Evolutionary conservation across 148 eudicot genomes (phyloP).

Genomic region (Selenicereus undatus): DNA sequence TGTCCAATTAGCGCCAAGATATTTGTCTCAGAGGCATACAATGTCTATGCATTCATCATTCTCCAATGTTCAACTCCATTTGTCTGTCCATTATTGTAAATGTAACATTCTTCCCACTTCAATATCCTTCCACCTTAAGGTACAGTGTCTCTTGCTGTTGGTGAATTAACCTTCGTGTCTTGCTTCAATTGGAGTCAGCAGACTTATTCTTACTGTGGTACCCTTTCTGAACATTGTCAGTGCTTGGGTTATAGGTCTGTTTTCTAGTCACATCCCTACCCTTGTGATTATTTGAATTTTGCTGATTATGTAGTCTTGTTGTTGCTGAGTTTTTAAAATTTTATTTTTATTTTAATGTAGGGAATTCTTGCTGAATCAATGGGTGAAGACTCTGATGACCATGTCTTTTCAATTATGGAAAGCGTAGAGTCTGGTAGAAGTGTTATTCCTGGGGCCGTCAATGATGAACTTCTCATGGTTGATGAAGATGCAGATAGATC

Average conservation of each 20-base stretch:
- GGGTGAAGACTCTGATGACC: conserved; percentile 52
- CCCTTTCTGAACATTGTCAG: too few species aligned
- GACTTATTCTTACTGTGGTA: too few species aligned
- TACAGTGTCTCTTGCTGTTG: too few species aligned
- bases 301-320: background rate
- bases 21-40: background rate
- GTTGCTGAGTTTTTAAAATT: background rate
- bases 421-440: conserved; percentile 46
- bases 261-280: too few species aligned
- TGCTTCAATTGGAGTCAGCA: too few species aligned
- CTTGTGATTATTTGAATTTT: background rate
- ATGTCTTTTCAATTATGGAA: conserved; percentile 66
- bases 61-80: background rate
- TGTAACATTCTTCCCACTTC: too few species aligned
- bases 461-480: conserved; percentile 71
- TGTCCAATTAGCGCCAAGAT: background rate
- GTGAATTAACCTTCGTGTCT: too few species aligned
- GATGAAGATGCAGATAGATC: conserved; percentile 85
- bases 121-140: too few species aligned
- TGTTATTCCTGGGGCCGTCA: conserved; percentile 40
- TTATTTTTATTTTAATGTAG: conserved; percentile 26
- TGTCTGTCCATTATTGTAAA: too few species aligned
- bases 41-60: background rate
- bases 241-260: too few species aligned
- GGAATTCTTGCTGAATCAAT: conserved; percentile 72